Conservation (phyloP, 2,329 filamentous ascomycete species). For the Aspergillus piperis region DNA sequence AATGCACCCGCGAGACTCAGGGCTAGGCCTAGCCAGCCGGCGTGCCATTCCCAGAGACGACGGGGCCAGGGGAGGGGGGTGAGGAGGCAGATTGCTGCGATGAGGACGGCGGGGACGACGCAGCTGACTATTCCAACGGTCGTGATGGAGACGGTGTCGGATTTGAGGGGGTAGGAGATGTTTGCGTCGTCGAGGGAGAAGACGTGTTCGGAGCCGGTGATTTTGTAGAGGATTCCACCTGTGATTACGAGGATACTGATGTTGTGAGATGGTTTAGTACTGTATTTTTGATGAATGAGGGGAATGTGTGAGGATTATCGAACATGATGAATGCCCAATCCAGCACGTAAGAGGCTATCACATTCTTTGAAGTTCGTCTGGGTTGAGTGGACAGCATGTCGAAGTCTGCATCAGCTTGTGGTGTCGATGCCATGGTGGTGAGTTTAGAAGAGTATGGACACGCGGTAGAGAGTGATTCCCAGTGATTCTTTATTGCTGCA, state of each 20-base stretch:
- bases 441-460: too few relatives aligned
- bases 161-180: constrained; percentile 1
- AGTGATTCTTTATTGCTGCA: too few relatives aligned
- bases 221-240: background rate
- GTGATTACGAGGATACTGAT: background rate
- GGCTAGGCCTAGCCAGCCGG: background rate
- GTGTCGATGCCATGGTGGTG: too few relatives aligned
- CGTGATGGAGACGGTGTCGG: background rate
- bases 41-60: constrained; percentile 3
- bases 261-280: too few relatives aligned
- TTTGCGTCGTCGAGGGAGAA: constrained; percentile 2
- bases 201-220: background rate
- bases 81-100: constrained; percentile 1
- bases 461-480: too few relatives aligned
- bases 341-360: too few relatives aligned
- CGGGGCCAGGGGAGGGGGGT: background rate
- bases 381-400: too few relatives aligned
- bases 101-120: constrained; percentile 9
- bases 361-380: too few relatives aligned
- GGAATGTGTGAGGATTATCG: too few relatives aligned
- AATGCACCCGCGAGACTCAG: constrained; percentile 4
- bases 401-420: too few relatives aligned
- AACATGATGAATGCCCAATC: too few relatives aligned
- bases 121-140: constrained; percentile 1
- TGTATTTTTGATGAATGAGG: too few relatives aligned